Evolutionary conservation across 2,329 filamentous ascomycete genomes (phyloP).

Genomic region (Cadophora gregata): DNA sequence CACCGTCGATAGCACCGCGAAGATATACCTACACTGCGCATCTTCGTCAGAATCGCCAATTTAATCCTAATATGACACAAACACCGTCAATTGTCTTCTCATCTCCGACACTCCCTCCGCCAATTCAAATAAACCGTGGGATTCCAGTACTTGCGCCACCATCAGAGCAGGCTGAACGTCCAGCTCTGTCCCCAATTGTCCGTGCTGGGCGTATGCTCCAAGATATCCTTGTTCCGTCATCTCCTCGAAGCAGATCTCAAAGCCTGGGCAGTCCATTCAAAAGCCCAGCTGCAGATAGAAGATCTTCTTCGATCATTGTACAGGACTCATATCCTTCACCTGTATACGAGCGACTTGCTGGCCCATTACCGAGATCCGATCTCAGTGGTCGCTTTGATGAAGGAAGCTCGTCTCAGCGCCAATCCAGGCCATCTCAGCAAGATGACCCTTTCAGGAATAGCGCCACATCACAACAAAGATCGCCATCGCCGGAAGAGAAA

Average conservation of each 20-base stretch:
- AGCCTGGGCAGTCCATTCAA: constrained; percentile 45
- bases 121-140: constrained; percentile 31
- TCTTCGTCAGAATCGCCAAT: constrained; percentile 37
- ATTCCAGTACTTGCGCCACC: constrained; percentile 26
- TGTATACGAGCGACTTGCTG: constrained; percentile 29
- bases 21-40: constrained; percentile 42
- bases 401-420: constrained; percentile 25
- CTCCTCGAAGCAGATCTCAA: constrained; percentile 42
- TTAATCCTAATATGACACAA: constrained; percentile 36
- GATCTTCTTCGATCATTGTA: constrained; percentile 34
- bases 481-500: constrained; percentile 37
- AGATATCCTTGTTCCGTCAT: constrained; percentile 42
- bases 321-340: constrained; percentile 29
- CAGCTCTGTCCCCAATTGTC: constrained; percentile 40
- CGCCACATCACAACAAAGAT: constrained; percentile 15
- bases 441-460: constrained; percentile 40
- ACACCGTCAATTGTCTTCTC: constrained; percentile 45
- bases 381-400: constrained; percentile 31
- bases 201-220: constrained; percentile 45
- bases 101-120: constrained; percentile 43
- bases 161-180: constrained; percentile 28
- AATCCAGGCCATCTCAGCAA: constrained; percentile 25
- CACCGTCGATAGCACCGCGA: constrained; percentile 39
- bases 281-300: constrained; percentile 40
- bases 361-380: constrained; percentile 36